These are phyloP conservation scores for Dryadomyces quercivorus DNA, from an alignment of 2,329 filamentous ascomycete genomes.

Conservation along the genomic window DNA sequence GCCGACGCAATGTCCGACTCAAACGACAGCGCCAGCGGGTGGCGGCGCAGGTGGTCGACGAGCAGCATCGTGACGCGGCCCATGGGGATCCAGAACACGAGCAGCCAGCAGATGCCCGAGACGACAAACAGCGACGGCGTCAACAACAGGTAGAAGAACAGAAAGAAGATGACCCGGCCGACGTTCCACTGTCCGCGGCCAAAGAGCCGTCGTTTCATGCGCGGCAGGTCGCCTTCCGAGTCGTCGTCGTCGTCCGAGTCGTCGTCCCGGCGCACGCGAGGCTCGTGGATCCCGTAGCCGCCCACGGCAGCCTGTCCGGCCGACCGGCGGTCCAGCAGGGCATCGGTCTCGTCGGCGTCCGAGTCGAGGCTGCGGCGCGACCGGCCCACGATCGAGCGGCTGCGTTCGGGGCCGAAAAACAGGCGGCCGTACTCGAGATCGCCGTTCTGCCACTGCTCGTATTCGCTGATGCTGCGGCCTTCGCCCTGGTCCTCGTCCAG, in stretches of 20 bases:
- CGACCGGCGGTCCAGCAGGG: slow-evolving; percentile 43
- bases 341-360: slow-evolving; percentile 71
- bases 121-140: slow-evolving; percentile 77
- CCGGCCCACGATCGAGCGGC: slow-evolving; percentile 71
- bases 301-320: slow-evolving; percentile 1
- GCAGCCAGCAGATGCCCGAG: slow-evolving; percentile 82
- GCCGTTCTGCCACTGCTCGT: slow-evolving; percentile 97
- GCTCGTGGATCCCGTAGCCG: background rate
- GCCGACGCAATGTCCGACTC: slow-evolving; percentile 72
- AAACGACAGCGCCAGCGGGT: slow-evolving; percentile 86
- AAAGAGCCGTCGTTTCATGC: slow-evolving; percentile 74
- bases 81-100: slow-evolving; percentile 98
- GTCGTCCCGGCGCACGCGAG: background rate
- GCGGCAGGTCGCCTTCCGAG: slow-evolving; percentile 20
- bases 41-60: slow-evolving; percentile 81
- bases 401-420: slow-evolving; percentile 79
- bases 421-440: slow-evolving; percentile 91
- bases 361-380: slow-evolving; percentile 85
- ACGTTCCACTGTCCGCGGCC: slow-evolving; percentile 93
- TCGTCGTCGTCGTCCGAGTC: slow-evolving; percentile 1
- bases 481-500: slow-evolving; percentile 90
- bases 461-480: slow-evolving; percentile 93
- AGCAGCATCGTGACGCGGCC: slow-evolving; percentile 85
- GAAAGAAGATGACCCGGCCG: slow-evolving; percentile 88
- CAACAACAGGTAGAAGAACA: slow-evolving; percentile 90